These are phyloP conservation scores for Magnusiomyces paraingens DNA, from an alignment of 1,139 yeast genomes.

Conservation along the genomic window DNA sequence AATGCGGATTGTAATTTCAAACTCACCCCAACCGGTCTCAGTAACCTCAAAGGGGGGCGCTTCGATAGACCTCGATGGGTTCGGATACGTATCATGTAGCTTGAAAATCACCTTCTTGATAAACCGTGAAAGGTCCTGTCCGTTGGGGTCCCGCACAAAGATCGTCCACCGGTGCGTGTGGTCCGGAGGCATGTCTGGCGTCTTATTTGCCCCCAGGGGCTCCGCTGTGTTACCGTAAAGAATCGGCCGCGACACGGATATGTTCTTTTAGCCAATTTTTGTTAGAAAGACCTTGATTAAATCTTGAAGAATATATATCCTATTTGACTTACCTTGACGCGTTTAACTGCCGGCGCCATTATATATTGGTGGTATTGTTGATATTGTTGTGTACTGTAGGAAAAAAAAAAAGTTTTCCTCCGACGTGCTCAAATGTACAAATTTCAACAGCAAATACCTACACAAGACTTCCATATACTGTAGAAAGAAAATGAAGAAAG, in stretches of 20 bases:
- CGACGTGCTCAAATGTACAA: too few species aligned
- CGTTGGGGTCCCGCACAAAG: constrained; percentile 73
- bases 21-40: constrained; percentile 99
- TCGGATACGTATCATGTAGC: constrained; percentile 88
- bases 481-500: too few species aligned
- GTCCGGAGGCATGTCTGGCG: constrained; percentile 71
- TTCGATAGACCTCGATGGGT: constrained; percentile 77
- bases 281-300: neutral
- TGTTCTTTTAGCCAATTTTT: constrained; percentile 39
- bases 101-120: constrained; percentile 90
- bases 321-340: constrained; percentile 13
- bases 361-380: constrained; percentile 4
- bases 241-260: constrained; percentile 79
- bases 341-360: constrained; percentile 15
- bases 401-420: neutral
- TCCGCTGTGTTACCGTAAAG: constrained; percentile 82
- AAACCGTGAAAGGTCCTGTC: constrained; percentile 71
- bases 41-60: constrained; percentile 90
- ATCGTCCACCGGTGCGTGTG: constrained; percentile 97
- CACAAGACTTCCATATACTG: too few species aligned
- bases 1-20: constrained; percentile 82
- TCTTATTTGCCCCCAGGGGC: constrained; percentile 56
- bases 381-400: neutral
- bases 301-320: neutral
- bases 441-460: too few species aligned